Evolutionary conservation across 805 yeast species (phyloP), one percentile per base, ranked within the genome.

Genomic region (Candida glaebosa): DNA sequence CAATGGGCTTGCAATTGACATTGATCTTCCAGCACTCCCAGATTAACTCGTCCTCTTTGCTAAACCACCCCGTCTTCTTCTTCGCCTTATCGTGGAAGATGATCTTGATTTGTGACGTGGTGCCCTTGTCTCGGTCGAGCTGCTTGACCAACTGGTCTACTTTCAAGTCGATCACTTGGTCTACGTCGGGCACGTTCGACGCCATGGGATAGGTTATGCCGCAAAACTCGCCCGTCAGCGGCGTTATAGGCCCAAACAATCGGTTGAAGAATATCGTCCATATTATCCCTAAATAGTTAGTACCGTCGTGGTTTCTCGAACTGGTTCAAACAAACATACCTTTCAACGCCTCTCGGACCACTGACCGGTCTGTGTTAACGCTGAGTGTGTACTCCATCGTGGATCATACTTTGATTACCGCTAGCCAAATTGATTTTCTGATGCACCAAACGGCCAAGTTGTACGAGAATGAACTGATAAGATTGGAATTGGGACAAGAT

Each of bases 11-110:
- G 5, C 79, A 63, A 20, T 66, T 68, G 7, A 83, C 63, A 26
- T 70, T 71, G 34, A 86, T 57, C 3, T 66, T 58, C 95, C 95
- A 86, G 17, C 73, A 67, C 54, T 86, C 95, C 89, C 93, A 86
- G 48, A 76, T 64, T 18, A 60, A 57, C 14, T 39, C 41, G 33
- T 39, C 44, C 30, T 41, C 33, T 44, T 50, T 46, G 15, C 76
- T 79, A 58, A 78, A 80, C 83, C 84, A 79, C 30, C 81, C 71
- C 16, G 71, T 62, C 43, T 74, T 75, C 60, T 75, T 61, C 49
- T 62, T 61, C 15, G 56, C 43, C 38, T 58, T 61, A 37, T 72
- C 75, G 32, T 56, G 54, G 42, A 74, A 74, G 44, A 58, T 62
- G 7, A 75, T 56, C 18, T 56, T 52, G 2, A 72, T 47, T 37